Conservation (phyloP, 2,329 filamentous ascomycete species). For the Exophiala oligosperma region DNA sequence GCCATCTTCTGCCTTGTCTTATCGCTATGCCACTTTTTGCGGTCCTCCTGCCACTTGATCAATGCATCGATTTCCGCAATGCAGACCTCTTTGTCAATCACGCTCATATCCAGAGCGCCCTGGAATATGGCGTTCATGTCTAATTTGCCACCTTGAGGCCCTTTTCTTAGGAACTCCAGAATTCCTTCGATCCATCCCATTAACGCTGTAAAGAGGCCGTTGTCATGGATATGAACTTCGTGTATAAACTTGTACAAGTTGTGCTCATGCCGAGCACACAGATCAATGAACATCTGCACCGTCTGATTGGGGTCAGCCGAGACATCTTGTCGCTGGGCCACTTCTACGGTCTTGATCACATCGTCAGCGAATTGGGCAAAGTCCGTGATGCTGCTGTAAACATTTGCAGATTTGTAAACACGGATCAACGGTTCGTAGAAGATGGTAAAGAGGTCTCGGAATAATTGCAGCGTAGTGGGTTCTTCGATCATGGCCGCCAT, state of each 20-base stretch:
- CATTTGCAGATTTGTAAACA: slow-evolving; percentile 98
- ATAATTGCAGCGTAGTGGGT: slow-evolving; percentile 92
- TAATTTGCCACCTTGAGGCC: slow-evolving; percentile 79
- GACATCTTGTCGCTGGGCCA: slow-evolving; percentile 71
- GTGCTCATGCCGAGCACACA: slow-evolving; percentile 90
- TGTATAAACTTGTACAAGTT: slow-evolving; percentile 99
- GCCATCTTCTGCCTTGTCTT: slow-evolving; percentile 99
- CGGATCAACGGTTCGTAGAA: slow-evolving; percentile 97
- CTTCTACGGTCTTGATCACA: slow-evolving; percentile 76
- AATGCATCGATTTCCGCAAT: slow-evolving; percentile 79
- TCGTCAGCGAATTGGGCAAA: slow-evolving; percentile 93
- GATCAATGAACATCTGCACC: slow-evolving; percentile 95
- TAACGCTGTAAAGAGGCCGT: slow-evolving; percentile 90
- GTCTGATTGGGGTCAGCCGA: slow-evolving; percentile 97
- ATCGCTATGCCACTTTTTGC: slow-evolving; percentile 97
- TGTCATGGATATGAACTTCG: slow-evolving; percentile 95
- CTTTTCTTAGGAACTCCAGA: slow-evolving; percentile 85
- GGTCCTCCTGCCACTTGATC: slow-evolving; percentile 89
- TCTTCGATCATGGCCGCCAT: slow-evolving; percentile 96
- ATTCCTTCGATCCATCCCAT: slow-evolving; percentile 98
- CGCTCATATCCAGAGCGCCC: slow-evolving; percentile 67
- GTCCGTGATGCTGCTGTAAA: slow-evolving; percentile 96
- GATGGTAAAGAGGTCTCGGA: slow-evolving; percentile 90
- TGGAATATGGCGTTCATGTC: slow-evolving; percentile 94
- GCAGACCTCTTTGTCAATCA: slow-evolving; percentile 70